A percentile compares a stretch with the other conserved stretches of the same genome.
phyloP scores from a whole-genome alignment of 768 basidiomycete species.

The Tephrocybe sp. region DNA sequence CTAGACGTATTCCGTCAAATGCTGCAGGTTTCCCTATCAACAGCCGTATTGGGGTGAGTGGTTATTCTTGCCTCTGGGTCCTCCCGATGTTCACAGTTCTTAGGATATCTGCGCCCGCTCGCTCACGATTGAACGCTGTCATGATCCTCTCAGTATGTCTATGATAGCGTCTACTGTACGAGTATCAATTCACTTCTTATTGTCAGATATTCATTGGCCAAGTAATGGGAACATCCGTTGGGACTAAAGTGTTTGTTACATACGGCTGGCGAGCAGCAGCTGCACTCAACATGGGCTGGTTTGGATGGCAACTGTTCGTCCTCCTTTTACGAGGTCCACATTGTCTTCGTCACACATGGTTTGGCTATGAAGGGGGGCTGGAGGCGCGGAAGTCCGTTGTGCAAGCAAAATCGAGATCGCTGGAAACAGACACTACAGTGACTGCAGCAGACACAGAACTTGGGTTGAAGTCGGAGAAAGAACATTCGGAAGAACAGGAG shows the following conservation, averaged over 20 bases:
- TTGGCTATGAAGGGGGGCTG: constrained; percentile 68
- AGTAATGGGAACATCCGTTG: constrained; percentile 78
- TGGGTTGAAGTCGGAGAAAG: too few relatives aligned
- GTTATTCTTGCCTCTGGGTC: constrained; percentile 4
- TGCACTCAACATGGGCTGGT: constrained; percentile 57
- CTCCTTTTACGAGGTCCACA: constrained; percentile 74
- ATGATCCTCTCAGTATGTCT: constrained; percentile 59
- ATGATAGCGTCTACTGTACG: neutral
- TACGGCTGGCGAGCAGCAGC: constrained; percentile 74
- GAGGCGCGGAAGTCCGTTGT: too few relatives aligned
- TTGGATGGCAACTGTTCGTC: constrained; percentile 53
- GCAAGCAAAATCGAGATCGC: too few relatives aligned
- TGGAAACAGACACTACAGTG: too few relatives aligned
- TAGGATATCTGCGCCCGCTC: constrained; percentile 44
- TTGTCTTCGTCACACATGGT: constrained; percentile 53
- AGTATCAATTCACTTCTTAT: neutral
- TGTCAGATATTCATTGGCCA: constrained; percentile 71
- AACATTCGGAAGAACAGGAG: too few relatives aligned
- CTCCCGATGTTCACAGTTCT: constrained; percentile 9
- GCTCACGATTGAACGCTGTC: constrained; percentile 77
- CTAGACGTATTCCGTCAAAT: constrained; percentile 77
- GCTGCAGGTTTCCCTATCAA: constrained; percentile 66
- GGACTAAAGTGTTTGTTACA: constrained; percentile 66
- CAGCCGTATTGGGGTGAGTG: constrained; percentile 55
- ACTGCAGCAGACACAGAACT: too few relatives aligned